phyloP scores from a whole-genome alignment of 257 asterid genomes.

The Nicotiana benthamiana region DNA sequence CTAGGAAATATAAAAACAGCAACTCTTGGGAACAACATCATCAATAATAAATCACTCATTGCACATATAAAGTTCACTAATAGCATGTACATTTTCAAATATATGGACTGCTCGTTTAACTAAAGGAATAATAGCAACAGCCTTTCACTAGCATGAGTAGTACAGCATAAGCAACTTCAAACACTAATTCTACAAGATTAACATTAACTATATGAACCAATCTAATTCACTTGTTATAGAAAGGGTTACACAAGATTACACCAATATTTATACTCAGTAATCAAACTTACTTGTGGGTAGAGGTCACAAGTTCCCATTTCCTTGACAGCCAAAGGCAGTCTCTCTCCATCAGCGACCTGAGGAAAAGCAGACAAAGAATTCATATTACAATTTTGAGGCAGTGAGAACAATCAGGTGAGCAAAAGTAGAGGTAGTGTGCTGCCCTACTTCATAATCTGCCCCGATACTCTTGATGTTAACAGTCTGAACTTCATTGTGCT shows the following conservation, averaged over 20 bases:
- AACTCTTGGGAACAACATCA: not conserved
- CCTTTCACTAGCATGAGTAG: not conserved
- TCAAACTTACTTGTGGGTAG: constrained; percentile 78
- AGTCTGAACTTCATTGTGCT: constrained; percentile 96
- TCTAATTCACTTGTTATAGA: not conserved
- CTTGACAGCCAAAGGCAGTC: constrained; percentile 89
- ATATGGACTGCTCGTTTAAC: not conserved
- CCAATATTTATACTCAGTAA: not conserved
- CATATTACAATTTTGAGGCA: constrained; percentile 5
- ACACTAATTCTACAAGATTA: not conserved
- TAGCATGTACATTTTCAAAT: not conserved
- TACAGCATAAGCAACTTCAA: not conserved
- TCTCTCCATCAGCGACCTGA: constrained; percentile 93
- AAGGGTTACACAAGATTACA: not conserved
- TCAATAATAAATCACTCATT: not conserved
- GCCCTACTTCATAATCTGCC: constrained; percentile 71
- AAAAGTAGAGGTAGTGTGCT: not conserved
- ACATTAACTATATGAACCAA: not conserved
- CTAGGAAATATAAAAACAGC: not conserved
- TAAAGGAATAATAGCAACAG: not conserved
- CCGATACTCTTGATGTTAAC: constrained; percentile 93
- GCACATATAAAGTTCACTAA: not conserved
- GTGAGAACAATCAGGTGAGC: not conserved
- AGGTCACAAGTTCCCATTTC: constrained; percentile 98
- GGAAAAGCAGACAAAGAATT: not conserved